These are phyloP conservation scores for Plasmodium inui DNA, from an alignment of 169 alveolate genomes.

Conservation along the genomic window DNA sequence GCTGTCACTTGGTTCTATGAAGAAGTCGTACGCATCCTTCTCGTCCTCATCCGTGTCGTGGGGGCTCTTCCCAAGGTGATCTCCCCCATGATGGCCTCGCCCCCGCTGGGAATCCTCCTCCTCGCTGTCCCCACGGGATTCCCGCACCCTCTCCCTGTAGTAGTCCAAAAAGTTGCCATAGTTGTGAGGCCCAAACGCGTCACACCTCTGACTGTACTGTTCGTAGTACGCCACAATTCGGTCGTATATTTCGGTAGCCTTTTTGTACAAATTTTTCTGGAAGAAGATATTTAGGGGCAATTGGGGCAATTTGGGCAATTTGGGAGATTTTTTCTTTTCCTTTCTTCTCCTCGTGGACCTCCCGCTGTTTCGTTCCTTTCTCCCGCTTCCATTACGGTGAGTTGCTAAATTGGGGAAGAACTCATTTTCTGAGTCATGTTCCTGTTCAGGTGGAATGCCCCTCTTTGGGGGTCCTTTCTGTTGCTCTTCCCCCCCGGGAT, in stretches of 20 bases:
- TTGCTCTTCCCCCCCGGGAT: not conserved
- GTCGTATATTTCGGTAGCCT: constrained; percentile 33
- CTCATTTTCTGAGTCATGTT: not conserved
- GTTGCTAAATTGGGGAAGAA: not conserved
- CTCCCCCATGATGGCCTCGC: not conserved
- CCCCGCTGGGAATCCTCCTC: not conserved
- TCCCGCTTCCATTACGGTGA: not conserved
- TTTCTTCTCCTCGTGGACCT: not conserved
- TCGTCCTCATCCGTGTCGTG: not conserved
- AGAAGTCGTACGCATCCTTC: constrained; percentile 27
- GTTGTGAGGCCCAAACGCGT: constrained; percentile 36
- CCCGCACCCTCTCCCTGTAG: not conserved
- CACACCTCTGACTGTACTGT: not conserved
- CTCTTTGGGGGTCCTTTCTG: not conserved
- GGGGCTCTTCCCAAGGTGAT: not conserved
- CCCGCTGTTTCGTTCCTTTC: not conserved
- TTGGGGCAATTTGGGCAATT: constrained; percentile 24
- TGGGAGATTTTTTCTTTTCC: constrained; percentile 20
- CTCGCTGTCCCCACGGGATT: not conserved
- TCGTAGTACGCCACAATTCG: constrained; percentile 41
- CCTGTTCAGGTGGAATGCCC: not conserved
- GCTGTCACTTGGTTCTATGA: constrained; percentile 36
- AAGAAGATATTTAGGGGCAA: constrained; percentile 21
- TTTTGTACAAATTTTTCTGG: constrained; percentile 21
- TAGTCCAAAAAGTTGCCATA: constrained; percentile 17